phyloP scores from a whole-genome alignment of 148 eudicot genomes.

The Pouteria glomerata region DNA sequence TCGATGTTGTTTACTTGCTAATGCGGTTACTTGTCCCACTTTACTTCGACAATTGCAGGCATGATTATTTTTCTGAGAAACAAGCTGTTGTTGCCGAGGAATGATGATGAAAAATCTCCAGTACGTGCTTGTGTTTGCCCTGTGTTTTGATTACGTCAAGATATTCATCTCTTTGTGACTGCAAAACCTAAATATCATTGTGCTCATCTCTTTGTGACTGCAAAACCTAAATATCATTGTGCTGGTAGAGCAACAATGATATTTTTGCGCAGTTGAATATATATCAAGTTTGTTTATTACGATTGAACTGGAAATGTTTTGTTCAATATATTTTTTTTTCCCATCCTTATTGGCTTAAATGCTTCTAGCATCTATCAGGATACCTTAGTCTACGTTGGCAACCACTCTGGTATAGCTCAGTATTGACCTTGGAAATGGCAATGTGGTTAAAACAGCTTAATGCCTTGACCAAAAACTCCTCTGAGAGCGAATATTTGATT shows the following conservation, averaged over 20 bases:
- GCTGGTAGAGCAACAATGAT: not conserved
- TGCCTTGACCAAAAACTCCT: no score
- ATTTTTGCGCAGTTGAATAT: not conserved
- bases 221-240: not conserved
- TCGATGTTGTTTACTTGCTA: not conserved
- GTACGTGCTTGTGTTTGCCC: not conserved
- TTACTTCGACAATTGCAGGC: conserved; percentile 29
- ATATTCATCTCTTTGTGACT: not conserved
- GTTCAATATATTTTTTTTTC: no score
- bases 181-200: not conserved
- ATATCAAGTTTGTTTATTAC: not conserved
- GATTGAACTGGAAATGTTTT: not conserved
- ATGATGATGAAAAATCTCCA: conserved; percentile 37
- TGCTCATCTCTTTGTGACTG: not conserved
- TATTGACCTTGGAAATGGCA: no score
- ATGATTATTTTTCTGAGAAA: conserved; percentile 53
- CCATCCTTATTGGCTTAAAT: no score
- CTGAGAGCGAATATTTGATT: no score
- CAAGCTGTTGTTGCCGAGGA: conserved; percentile 57
- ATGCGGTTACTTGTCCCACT: no score
- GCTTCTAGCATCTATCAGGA: no score
- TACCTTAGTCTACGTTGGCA: no score
- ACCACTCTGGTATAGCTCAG: no score
- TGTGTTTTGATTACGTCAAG: not conserved
- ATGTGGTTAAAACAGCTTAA: no score